Evolutionary conservation across 2,329 filamentous ascomycete species (phyloP), one percentile per base, ranked within the genome.

Genomic region (Macrophomina pseudophaseolina): DNA sequence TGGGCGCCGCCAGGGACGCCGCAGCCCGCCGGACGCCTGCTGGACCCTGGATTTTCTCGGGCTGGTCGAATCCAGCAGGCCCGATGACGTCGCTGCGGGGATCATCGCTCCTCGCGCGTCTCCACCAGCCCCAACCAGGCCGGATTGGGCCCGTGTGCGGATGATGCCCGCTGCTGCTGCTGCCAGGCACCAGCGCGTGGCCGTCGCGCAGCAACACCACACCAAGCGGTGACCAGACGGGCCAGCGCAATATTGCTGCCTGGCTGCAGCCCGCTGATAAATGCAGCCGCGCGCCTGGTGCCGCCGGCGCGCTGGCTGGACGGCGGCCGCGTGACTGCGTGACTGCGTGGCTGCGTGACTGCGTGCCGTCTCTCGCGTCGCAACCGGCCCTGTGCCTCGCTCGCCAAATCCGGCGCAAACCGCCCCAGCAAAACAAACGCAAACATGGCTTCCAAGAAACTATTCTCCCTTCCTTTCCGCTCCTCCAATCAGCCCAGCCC

Each of bases 101-200:
- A 44, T 44, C 42, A 44, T 44, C 42, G 42, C 42, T 16, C 11
- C 16, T 32, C 32, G 23, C 23, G 52, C 32, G 16, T 32, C 52
- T 38, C 52, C 52, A 54, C 52, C n/a, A 53, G 52, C 52, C 52
- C 52, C 32, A 35, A 8, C 23, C 52, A 54, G n/a, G n/a, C 52
- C 42, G 11, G 42, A 14, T 14, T 44, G 7, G 42, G 42, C 6
- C 42, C 42, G 16, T 38, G 51, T 18, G 30, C 51, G 6, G 12
- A 35, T 38, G 42, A 14, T 44, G 42, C 32, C 52, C 52, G 49
- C 32, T 28, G n/a, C 52, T 32, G 52, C 40, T 18, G 23, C 40
- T 28, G 38, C 53, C 53, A 42, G 18, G 35, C 53, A 58, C 53
- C 49, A 52, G 30, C 49, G 16, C 23, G 23, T 23, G 23, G 23